Evolutionary conservation across 2,329 filamentous ascomycete genomes (phyloP), one percentile per base, ranked within the genome.

Genomic region (Cladosporium colombiae): DNA sequence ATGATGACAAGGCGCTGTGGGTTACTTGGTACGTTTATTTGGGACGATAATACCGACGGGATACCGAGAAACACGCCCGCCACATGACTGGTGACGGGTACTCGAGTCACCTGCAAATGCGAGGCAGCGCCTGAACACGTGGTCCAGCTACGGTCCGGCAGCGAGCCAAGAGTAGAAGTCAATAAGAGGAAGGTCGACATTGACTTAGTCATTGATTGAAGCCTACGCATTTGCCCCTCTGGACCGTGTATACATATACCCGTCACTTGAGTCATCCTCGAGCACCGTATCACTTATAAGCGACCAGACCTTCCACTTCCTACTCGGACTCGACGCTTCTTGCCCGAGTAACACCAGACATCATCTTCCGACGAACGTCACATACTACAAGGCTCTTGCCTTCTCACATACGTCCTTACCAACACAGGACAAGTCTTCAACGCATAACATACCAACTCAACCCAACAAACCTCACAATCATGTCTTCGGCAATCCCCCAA

Each of bases 401-500:
- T 33, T 40, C 55, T 18, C 25, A 10, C 14, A 6, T 33, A 37
- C n/a, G 8, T 8, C 18, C 31, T n/a, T 23, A 2, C 18, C 27
- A 11, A 55, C 27, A 29, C 52, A 29, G 52, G 29, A 55, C 27
- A 55, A n/a, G 27, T 55, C 18, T 14, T 33, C 16, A n/a, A 33
- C 52, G 8, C 16, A 40, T 21, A 58, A 29, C 63, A 31, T 21
- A n/a, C 3, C 27, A 27, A 62, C 49, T 16, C 49, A 44, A 40
- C 21, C 11, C 16, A 29, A 5, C 23, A 23, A 8, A 21, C 8
- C 10, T 31, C 27, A 18, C 29, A 55, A n/a, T 29, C 23, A 63
- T 63, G 61, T 33, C 50, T 10, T 63, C 61, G 6, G 61, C 61
- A 56, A 31, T 63, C 46, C 29, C 58, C 3, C 61, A 65, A n/a